Evolutionary conservation across 371 early-diverging fungal species (phyloP), one percentile per base, ranked within the genome.

Genomic region (Basidiobolus meristosporus): DNA sequence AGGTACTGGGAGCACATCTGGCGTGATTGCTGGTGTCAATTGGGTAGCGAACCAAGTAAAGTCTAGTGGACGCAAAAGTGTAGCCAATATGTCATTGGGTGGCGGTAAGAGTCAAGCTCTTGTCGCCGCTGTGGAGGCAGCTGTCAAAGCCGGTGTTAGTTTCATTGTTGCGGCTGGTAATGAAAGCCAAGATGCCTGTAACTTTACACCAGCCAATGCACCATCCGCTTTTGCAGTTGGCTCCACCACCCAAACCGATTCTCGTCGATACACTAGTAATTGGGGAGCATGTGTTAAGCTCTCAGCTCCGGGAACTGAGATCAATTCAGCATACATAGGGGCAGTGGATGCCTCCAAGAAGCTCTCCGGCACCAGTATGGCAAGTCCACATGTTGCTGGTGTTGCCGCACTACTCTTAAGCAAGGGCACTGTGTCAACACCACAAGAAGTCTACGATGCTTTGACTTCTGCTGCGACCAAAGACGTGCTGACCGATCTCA

Each of bases 311-410:
- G 36, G 36, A 3, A 10, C 21, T 10, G 36, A 36, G 11, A 36
- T 36, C 10, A 7, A 11, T 2, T 36, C 36, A 7, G 11, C 21
- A 19, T 36, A 10, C 19, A 36, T 4, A 5, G 36, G 17, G 11
- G 16, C 34, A 2, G 12, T 20, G 33, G 40, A 44, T 9, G 60
- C 62, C 3, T 60, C 51, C 23, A 50, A 52, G 37, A 61, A 58
- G 22, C 59, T 77, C 48, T 74, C 77, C 14, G 88, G 88, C 43
- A 82, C 87, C 12, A 74, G 74, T 9, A 79, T 78, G 79, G 77
- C 83, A 11, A 59, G 64, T 30, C 81, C 81, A 11, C 79, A 78
- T 48, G 77, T 77, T 11, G 48, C 56, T 23, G 67, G 62, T 35
- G 53, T 57, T 32, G 52, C 59, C 20, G 62, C 62, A 36, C 56